Conservation (phyloP, 108 stramenopile species). For the Cyclotella distinguenda region DNA sequence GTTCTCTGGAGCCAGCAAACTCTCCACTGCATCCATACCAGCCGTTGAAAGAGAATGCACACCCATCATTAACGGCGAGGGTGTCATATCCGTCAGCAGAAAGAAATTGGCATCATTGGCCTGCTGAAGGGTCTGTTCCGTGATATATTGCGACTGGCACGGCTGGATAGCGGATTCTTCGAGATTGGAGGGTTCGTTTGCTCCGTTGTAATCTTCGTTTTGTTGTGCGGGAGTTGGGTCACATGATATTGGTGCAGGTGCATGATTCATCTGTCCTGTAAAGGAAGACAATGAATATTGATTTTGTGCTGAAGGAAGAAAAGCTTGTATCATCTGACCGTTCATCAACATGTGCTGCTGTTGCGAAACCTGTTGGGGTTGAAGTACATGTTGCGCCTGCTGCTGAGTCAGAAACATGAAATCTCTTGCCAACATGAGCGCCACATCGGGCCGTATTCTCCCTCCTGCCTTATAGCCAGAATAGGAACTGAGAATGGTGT, state of each 20-base stretch:
- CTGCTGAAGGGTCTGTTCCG: no score
- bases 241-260: neutral
- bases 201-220: neutral
- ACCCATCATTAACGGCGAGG: neutral
- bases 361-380: conserved; percentile 10
- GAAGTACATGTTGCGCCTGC: neutral
- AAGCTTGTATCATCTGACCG: neutral
- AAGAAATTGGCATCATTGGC: no score
- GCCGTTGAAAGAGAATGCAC: neutral
- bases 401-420: conserved; percentile 79
- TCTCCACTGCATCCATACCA: neutral
- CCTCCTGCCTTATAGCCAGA: conserved; percentile 74
- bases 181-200: no score
- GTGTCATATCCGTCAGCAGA: conserved; percentile 2
- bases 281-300: neutral
- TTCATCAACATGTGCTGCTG: conserved; percentile 1
- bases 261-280: neutral
- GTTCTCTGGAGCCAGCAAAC: neutral
- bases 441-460: conserved; percentile 68
- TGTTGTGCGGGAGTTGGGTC: neutral
- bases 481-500: conserved; percentile 78
- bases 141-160: no score
- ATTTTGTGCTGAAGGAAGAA: neutral
- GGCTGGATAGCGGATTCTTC: no score
- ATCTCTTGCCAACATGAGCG: conserved; percentile 83